A percentile compares a stretch with the other conserved stretches of the same genome.
Conservation (phyloP, 202 grass and related monocot species). For the Hordeum pubiflorum region DNA sequence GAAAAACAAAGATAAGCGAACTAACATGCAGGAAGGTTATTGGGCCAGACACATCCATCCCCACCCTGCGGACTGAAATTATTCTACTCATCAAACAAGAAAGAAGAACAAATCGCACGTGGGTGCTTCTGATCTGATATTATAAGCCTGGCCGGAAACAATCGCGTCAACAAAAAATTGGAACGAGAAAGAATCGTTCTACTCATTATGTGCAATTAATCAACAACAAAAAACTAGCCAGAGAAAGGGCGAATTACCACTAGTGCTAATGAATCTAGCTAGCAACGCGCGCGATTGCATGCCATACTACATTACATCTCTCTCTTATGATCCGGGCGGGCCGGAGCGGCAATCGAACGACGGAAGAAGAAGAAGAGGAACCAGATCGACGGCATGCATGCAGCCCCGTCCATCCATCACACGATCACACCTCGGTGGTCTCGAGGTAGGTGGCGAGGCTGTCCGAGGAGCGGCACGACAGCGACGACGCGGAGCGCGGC, state of each 20-base stretch:
- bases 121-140: background rate
- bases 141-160: too few relatives aligned
- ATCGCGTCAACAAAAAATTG: background rate
- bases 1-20: too few relatives aligned
- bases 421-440: background rate
- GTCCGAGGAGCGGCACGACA: conserved; percentile 7
- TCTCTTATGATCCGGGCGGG: background rate
- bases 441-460: conserved; percentile 3
- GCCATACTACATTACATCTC: background rate
- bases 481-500: conserved; percentile 25
- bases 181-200: background rate
- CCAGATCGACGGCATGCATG: background rate
- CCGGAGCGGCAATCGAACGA: background rate
- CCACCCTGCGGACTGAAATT: too few relatives aligned
- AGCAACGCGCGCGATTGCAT: background rate
- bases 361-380: background rate
- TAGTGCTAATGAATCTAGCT: background rate
- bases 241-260: background rate
- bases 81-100: too few relatives aligned
- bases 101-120: background rate
- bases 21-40: too few relatives aligned
- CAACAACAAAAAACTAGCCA: background rate
- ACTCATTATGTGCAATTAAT: background rate
- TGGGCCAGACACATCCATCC: too few relatives aligned
- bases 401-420: background rate